Evolutionary conservation across 2,329 filamentous ascomycete genomes (phyloP).

Genomic region (Fonsecaea nubica): DNA sequence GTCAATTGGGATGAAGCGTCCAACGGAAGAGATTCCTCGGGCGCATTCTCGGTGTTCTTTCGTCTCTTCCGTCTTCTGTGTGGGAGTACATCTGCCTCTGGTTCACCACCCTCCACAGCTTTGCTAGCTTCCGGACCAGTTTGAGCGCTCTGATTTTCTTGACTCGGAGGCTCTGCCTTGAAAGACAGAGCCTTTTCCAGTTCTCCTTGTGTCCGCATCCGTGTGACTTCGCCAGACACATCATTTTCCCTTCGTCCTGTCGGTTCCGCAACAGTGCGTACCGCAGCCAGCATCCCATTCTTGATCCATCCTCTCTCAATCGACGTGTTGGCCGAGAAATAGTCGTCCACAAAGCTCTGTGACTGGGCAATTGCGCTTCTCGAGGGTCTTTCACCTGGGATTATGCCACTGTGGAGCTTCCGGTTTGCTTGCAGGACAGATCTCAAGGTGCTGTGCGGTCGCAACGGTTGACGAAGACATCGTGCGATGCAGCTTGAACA

Average conservation of each 20-base stretch:
- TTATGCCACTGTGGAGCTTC: constrained; percentile 35
- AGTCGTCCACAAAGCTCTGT: constrained; percentile 38
- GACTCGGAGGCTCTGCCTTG: constrained; percentile 7
- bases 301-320: constrained; percentile 41
- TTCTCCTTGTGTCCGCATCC: constrained; percentile 20
- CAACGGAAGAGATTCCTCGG: constrained; percentile 54
- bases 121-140: constrained; percentile 2
- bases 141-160: background rate
- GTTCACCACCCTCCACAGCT: constrained; percentile 6
- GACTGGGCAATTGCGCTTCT: constrained; percentile 24
- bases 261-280: constrained; percentile 32
- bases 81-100: constrained; percentile 30
- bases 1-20: constrained; percentile 69
- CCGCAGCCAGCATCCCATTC: constrained; percentile 37
- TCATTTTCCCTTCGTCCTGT: constrained; percentile 7
- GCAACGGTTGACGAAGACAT: constrained; percentile 23
- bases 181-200: constrained; percentile 13
- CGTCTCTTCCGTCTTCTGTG: constrained; percentile 37
- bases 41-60: constrained; percentile 25
- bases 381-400: constrained; percentile 16
- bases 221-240: background rate
- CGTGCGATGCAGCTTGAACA: constrained; percentile 32
- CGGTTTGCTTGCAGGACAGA: constrained; percentile 33
- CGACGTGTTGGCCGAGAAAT: constrained; percentile 41
- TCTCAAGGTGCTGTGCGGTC: constrained; percentile 25